Base-by-base conservation (phyloP, 176 grass and related monocot genomes). In the Carex scoparia region DNA sequence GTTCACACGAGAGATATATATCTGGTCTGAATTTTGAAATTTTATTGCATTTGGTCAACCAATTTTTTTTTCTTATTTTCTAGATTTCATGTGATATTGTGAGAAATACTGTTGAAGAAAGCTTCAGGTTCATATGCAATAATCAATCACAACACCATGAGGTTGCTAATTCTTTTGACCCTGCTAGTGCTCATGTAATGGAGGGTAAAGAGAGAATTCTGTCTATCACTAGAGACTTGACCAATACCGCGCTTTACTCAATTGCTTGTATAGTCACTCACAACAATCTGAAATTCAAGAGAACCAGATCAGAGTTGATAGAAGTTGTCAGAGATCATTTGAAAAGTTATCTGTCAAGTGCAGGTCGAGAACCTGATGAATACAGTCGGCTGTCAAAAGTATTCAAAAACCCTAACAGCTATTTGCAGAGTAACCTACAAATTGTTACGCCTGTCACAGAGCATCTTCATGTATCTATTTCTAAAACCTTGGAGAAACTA, bases 71-170 rank as follows among this genome's bases (percentile, higher is more conserved):
- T 86, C 5, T 66, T 86, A 60, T 58, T 32, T 88, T 58, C 9
- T 76, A 90, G 88, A 71, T 86, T 31, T 69, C 69, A 33, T 70
- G 31, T 42, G 84, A 90, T 18, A 72, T 65, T 86, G 71, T 90
- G 19, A 84, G 80, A 33, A 53, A 44, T 61, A 80, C 23, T 64
- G 80, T 90, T 83, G 80, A 55, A 40, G 76, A 77, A 84, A 60
- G 70, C 54, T 90, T 90, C 73, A 60, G 58, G 68, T 75, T 55
- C 35, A 48, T 42, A 10, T 23, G 10, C 86, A 53, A 56, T 80
- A 23, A 33, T 80, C 63, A 32, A 59, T 65, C 51, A 0, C 31
- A 48, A 65, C 69, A 86, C 61, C 88, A 83, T 84, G 69, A 79
- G 68, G 79, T 89, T 83, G 77, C 77, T 33, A 42, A 84, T 48